Percentiles rank a stretch among this genome's conserved stretches.
These are phyloP conservation scores for Globisporangium radiosum DNA, from an alignment of 352 stramenopile species.

Conservation along the genomic window DNA sequence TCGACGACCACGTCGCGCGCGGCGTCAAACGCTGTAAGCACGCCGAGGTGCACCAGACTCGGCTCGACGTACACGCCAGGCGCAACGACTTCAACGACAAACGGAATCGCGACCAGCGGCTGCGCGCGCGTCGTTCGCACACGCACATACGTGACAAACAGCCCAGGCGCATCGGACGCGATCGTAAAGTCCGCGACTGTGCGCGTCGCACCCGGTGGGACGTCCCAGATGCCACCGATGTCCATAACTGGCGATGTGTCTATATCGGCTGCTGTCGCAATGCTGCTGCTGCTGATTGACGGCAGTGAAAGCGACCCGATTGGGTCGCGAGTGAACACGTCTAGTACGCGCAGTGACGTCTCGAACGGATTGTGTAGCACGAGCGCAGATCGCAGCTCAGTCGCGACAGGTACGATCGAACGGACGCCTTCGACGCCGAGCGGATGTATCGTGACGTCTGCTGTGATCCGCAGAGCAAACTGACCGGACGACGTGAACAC, in stretches of 20 bases:
- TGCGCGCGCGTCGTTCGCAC: conserved; percentile 12
- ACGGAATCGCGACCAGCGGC: conserved; percentile 23
- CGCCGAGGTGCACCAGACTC: conserved; percentile 24
- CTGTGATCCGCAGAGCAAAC: conserved; percentile 35
- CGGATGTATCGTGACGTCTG: conserved; percentile 20
- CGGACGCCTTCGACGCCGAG: conserved; percentile 22
- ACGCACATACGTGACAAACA: conserved; percentile 34
- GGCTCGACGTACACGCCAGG: conserved; percentile 33
- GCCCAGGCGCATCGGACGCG: conserved; percentile 12
- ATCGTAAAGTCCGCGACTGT: conserved; percentile 34
- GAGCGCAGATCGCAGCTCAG: conserved; percentile 25
- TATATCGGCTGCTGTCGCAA: too few relatives aligned
- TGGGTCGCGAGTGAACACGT: conserved; percentile 38
- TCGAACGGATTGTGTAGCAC: conserved; percentile 36
- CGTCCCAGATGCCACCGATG: conserved; percentile 24
- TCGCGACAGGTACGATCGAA: conserved; percentile 27
- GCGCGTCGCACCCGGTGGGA: conserved; percentile 24
- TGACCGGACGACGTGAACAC: conserved; percentile 39
- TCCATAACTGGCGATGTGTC: too few relatives aligned
- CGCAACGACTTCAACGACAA: conserved; percentile 29
- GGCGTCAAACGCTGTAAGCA: conserved; percentile 21
- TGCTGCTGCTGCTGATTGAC: too few relatives aligned
- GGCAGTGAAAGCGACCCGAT: conserved; percentile 19
- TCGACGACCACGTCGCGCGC: conserved; percentile 23
- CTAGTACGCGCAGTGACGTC: conserved; percentile 31